phyloP scores from a whole-genome alignment of 1,284 basidiomycete species.

The Mycena citricolor region DNA sequence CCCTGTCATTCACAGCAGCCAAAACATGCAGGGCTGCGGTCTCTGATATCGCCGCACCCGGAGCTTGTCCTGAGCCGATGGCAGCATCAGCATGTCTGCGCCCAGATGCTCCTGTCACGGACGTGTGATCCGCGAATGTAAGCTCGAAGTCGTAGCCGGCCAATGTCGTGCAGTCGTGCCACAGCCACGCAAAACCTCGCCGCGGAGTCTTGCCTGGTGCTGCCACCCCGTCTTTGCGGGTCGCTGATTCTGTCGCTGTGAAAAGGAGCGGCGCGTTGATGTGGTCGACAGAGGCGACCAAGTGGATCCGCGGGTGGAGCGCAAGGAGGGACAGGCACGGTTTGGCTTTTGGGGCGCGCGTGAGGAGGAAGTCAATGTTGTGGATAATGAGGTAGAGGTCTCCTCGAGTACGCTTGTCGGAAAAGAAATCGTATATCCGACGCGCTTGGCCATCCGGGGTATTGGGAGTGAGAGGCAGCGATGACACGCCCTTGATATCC shows the following conservation, averaged over 20 bases:
- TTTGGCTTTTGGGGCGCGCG: slow-evolving; percentile 64
- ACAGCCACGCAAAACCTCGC: slow-evolving; percentile 79
- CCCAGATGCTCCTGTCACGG: slow-evolving; percentile 53
- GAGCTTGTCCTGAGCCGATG: slow-evolving; percentile 32
- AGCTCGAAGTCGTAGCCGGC: slow-evolving; percentile 80
- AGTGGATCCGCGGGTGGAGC: slow-evolving; percentile 69
- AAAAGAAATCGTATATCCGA: slow-evolving; percentile 65
- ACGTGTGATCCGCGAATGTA: slow-evolving; percentile 62
- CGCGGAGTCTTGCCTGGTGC: slow-evolving; percentile 32
- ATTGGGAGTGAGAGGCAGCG: slow-evolving; percentile 36
- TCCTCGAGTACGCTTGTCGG: slow-evolving; percentile 31
- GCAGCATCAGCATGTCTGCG: slow-evolving; percentile 35
- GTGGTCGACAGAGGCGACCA: slow-evolving; percentile 85
- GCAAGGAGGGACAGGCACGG: slow-evolving; percentile 70
- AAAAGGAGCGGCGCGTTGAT: slow-evolving; percentile 79
- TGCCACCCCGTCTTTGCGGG: slow-evolving; percentile 43
- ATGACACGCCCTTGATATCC: slow-evolving; percentile 50
- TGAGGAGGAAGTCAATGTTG: slow-evolving; percentile 77
- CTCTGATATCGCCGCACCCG: slow-evolving; percentile 61
- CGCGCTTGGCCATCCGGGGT: slow-evolving; percentile 61
- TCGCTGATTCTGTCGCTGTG: slow-evolving; percentile 58
- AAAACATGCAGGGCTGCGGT: slow-evolving; percentile 83
- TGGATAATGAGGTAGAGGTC: slow-evolving; percentile 80
- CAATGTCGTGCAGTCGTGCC: slow-evolving; percentile 87
- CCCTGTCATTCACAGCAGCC: slow-evolving; percentile 83